Evolutionary conservation across 495 filamentous ascomycete genomes (phyloP).

Genomic region (Emericellopsis terricola): DNA sequence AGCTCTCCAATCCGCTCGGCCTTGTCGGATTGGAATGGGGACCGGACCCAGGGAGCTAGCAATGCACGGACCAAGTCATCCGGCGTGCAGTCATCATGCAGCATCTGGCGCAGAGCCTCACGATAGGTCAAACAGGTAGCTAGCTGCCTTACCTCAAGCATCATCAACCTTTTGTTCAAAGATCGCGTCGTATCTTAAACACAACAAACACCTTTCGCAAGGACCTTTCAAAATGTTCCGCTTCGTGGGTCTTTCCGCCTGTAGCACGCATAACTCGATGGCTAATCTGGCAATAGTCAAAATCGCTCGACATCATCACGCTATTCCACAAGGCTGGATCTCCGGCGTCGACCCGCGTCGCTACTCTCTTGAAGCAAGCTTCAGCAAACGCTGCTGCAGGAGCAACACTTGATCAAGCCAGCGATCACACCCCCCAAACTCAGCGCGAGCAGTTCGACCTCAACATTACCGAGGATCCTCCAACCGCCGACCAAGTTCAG

Average conservation of each 20-base stretch:
- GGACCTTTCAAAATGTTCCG: too few species aligned
- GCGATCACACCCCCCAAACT: constrained; percentile 35
- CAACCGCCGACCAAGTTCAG: constrained; percentile 67
- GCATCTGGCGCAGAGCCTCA: too few species aligned
- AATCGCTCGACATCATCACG: constrained; percentile 79
- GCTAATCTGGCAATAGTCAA: constrained; percentile 32
- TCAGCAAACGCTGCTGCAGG: constrained; percentile 38
- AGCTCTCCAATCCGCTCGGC: too few species aligned
- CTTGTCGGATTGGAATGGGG: too few species aligned
- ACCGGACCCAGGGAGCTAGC: too few species aligned
- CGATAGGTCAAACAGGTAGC: too few species aligned
- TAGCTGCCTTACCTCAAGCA: too few species aligned
- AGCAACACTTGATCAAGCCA: constrained; percentile 49
- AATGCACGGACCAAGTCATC: too few species aligned
- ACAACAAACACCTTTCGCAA: not conserved
- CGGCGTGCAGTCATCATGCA: too few species aligned
- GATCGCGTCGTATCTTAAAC: not conserved
- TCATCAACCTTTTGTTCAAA: too few species aligned
- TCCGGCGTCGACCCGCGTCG: constrained; percentile 44
- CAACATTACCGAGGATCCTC: constrained; percentile 61
- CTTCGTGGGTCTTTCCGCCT: constrained; percentile 7
- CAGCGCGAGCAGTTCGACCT: constrained; percentile 62
- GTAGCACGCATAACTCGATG: constrained; percentile 1
- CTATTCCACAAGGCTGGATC: constrained; percentile 75
- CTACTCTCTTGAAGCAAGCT: constrained; percentile 57